Evolutionary conservation across 495 filamentous ascomycete species (phyloP), one percentile per base, ranked within the genome.

Genomic region (Cercophora samala): DNA sequence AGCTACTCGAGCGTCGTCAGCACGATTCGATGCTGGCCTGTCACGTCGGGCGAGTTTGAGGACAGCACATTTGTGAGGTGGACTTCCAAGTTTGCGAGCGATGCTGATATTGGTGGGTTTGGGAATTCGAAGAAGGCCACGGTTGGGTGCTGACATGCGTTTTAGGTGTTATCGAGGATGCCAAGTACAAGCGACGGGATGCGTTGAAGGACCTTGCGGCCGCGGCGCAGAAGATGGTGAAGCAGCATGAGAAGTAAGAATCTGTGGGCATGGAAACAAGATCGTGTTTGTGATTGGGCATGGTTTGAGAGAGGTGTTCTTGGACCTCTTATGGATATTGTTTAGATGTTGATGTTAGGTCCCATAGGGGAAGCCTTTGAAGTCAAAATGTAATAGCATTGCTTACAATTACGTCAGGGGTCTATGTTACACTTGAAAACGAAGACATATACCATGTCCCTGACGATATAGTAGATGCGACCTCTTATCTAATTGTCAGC

Each of bases 131-230:
- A 46, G 15, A 46, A 0, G 37, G 15, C 15, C 9, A 46, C 13
- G 37, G 37, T 1, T 46, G 15, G 37, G 29, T 29, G 19, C 72
- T 77, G 46, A 77, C 42, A 21, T 58, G 53, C 60, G 11, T n/a
- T 58, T 21, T 42, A 89, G 88, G 83, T 56, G 88, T 90, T 37
- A 87, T 90, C 61, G 84, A 89, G 76, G 88, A 90, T 71, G 88
- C 87, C 53, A 88, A 86, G 76, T 90, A 86, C 84, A 90, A 90
- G 82, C 88, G 88, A 67, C 85, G 84, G 25, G 88, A 90, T 68
- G 88, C 86, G 5, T 76, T 90, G 24, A 84, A 83, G 46, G 88
- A 86, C 70, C 78, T 90, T n/a, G 85, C 82, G n/a, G 82, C 81
- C 62, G 81, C 77, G 1, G 86, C 80, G 2, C 68, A 68, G 53